These are phyloP conservation scores for Hypoxylon cercidicola DNA, from an alignment of 495 filamentous ascomycete genomes.

Conservation along the genomic window DNA sequence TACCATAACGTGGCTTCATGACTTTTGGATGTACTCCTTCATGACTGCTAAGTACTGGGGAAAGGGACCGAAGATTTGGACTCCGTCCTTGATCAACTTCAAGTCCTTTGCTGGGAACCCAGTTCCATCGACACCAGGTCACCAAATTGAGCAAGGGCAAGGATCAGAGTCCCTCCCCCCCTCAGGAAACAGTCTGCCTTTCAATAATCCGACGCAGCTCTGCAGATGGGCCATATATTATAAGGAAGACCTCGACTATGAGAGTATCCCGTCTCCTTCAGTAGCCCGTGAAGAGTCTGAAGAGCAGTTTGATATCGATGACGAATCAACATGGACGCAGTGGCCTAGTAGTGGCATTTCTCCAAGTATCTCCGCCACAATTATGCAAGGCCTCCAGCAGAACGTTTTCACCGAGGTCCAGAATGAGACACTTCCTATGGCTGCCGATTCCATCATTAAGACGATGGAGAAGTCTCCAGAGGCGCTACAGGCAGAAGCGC, in stretches of 20 bases:
- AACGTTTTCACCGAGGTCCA: constrained; percentile 47
- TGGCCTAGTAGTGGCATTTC: constrained; percentile 34
- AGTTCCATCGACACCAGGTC: not conserved
- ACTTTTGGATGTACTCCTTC: constrained; percentile 56
- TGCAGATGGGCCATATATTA: constrained; percentile 26
- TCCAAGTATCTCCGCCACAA: constrained; percentile 27
- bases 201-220: constrained; percentile 8
- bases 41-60: constrained; percentile 58
- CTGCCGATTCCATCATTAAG: constrained; percentile 36
- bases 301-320: constrained; percentile 31
- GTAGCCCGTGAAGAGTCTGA: not conserved
- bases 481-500: constrained; percentile 46
- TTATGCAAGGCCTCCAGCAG: constrained; percentile 43
- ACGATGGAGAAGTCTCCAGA: constrained; percentile 41
- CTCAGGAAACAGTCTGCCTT: not conserved
- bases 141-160: not conserved
- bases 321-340: constrained; percentile 43
- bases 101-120: constrained; percentile 11
- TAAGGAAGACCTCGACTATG: not conserved
- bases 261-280: not conserved
- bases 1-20: constrained; percentile 47
- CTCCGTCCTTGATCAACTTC: constrained; percentile 20
- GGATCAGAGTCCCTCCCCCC: not conserved
- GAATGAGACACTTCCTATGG: constrained; percentile 42
- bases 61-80: constrained; percentile 51